Percentiles rank a stretch among this genome's conserved stretches.
These are phyloP conservation scores for Rhodosporidiobolus odoratus DNA, from an alignment of 768 basidiomycete genomes.

Conservation along the genomic window DNA sequence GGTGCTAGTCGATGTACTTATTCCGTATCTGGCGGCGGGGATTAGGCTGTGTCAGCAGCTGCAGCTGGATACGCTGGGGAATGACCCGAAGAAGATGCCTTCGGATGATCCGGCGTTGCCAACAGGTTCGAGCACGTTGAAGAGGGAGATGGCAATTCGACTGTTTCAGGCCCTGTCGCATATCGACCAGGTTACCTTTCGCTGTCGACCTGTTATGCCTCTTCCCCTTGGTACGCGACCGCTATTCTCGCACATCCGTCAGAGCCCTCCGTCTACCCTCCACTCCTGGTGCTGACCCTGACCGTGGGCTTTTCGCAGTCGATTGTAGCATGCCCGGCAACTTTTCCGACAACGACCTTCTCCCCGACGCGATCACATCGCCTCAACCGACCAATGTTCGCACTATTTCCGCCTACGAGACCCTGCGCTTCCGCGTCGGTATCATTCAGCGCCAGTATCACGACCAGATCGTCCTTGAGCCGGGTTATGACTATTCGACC, in stretches of 20 bases:
- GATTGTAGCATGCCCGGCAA: conserved; percentile 23
- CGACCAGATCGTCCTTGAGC: conserved; percentile 18
- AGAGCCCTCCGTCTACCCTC: background rate
- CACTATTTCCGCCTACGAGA: conserved; percentile 15
- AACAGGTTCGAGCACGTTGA: background rate
- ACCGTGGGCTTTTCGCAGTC: too few relatives aligned
- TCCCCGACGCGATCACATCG: background rate
- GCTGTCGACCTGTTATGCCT: conserved; percentile 20
- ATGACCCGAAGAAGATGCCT: conserved; percentile 25
- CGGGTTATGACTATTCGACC: conserved; percentile 11
- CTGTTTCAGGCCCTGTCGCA: conserved; percentile 12
- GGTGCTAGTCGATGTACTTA: conserved; percentile 9
- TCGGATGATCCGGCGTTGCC: conserved; percentile 20
- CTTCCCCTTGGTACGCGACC: conserved; percentile 9
- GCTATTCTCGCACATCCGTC: background rate
- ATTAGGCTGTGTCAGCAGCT: conserved; percentile 22
- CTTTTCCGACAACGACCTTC: conserved; percentile 20
- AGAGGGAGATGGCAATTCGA: conserved; percentile 23
- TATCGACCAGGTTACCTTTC: conserved; percentile 27
- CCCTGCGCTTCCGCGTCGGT: conserved; percentile 19
- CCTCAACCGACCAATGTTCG: conserved; percentile 1
- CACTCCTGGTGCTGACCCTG: too few relatives aligned
- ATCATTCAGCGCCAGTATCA: conserved; percentile 22
- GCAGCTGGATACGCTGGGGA: conserved; percentile 30
- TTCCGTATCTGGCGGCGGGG: conserved; percentile 12